Evolutionary conservation across 306 rosid species (phyloP).

Genomic region (Sophora flavescens): DNA sequence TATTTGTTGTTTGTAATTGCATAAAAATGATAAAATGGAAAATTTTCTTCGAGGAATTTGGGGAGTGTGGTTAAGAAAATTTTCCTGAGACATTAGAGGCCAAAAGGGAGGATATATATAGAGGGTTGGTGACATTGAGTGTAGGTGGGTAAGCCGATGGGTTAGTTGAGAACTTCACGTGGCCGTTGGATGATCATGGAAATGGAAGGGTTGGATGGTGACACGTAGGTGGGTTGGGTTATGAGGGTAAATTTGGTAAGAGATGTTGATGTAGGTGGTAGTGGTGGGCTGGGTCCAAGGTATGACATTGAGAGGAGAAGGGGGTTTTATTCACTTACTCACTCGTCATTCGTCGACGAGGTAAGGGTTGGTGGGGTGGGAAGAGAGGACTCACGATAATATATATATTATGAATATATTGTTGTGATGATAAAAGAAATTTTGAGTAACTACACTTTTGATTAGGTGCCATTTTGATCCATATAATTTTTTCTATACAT

Average conservation of each 20-base stretch:
- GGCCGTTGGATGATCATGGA: slow-evolving; percentile 62
- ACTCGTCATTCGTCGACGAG: neutral
- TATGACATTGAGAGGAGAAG: too few relatives aligned
- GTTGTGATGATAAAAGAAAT: too few relatives aligned
- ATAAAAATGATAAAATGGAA: neutral
- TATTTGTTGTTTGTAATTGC: neutral
- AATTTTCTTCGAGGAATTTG: neutral
- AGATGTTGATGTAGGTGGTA: neutral
- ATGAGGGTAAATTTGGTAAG: neutral
- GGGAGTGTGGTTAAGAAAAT: slow-evolving; percentile 1
- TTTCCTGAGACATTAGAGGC: slow-evolving; percentile 52
- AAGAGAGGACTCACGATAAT: too few relatives aligned
- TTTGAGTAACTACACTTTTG: too few relatives aligned
- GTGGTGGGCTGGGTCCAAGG: neutral
- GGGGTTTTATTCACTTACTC: neutral
- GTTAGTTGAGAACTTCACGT: slow-evolving; percentile 72
- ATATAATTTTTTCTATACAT: too few relatives aligned
- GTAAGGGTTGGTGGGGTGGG: neutral
- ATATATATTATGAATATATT: too few relatives aligned
- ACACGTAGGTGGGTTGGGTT: slow-evolving; percentile 53
- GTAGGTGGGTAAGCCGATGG: slow-evolving; percentile 74
- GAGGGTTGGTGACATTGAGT: slow-evolving; percentile 47
- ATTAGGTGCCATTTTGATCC: too few relatives aligned
- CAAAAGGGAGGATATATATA: slow-evolving; percentile 49
- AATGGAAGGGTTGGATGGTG: slow-evolving; percentile 36